Percentiles rank a stretch among this genome's conserved stretches.
phyloP scores from a whole-genome alignment of 176 grass and related monocot genomes.

The Cocos nucifera region DNA sequence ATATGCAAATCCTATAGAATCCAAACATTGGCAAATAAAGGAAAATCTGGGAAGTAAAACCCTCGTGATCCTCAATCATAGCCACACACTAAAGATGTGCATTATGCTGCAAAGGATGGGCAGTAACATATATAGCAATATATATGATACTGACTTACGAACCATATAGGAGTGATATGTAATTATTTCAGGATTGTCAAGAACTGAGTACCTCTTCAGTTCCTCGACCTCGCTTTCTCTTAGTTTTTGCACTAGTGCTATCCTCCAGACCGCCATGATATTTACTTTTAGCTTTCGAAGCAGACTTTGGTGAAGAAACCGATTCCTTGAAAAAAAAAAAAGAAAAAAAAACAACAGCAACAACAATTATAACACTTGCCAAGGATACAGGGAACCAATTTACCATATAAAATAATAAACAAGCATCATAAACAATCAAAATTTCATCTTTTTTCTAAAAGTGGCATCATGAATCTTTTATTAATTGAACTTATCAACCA shows the following conservation, averaged over 20 bases:
- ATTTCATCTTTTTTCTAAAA: too few relatives aligned
- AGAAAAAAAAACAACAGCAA: too few relatives aligned
- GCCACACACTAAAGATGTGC: too few relatives aligned
- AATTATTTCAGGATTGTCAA: neutral
- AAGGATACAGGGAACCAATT: neutral
- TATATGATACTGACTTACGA: neutral
- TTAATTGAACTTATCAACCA: too few relatives aligned
- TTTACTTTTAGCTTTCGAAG: slow-evolving; percentile 29
- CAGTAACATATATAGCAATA: too few relatives aligned
- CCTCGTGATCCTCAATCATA: too few relatives aligned
- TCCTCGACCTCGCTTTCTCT: slow-evolving; percentile 43
- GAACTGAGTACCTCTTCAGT: slow-evolving; percentile 33
- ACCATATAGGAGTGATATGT: neutral
- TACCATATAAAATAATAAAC: neutral
- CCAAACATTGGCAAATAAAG: too few relatives aligned
- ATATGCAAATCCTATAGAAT: too few relatives aligned
- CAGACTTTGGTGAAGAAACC: slow-evolving; percentile 25
- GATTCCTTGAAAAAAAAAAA: slow-evolving; percentile 37
- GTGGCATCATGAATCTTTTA: too few relatives aligned
- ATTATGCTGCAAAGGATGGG: too few relatives aligned
- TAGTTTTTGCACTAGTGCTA: slow-evolving; percentile 23
- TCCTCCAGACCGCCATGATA: slow-evolving; percentile 32
- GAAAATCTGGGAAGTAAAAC: too few relatives aligned
- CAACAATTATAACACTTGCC: neutral
- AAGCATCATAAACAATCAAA: too few relatives aligned